Conservation (phyloP, 78 protist species). For the Chrysochromulina tobinii region DNA sequence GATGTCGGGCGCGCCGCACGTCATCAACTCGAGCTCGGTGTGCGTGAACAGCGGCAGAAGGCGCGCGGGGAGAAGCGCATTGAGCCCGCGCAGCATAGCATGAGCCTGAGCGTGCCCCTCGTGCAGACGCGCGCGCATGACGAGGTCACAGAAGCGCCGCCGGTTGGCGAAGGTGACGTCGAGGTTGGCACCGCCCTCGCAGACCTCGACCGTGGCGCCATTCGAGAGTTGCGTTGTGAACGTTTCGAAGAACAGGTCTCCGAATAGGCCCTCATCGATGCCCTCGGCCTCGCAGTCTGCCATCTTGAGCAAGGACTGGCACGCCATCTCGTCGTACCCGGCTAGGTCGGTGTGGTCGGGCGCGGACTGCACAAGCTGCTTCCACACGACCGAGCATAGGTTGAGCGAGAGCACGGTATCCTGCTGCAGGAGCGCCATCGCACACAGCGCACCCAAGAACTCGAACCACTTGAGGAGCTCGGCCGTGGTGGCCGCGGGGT, state of each 20-base stretch:
- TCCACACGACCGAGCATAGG: constrained; percentile 17
- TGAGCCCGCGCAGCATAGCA: constrained; percentile 29
- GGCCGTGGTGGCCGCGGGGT: constrained; percentile 34
- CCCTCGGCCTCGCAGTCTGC: background rate
- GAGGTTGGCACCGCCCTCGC: background rate
- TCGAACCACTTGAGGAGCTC: background rate
- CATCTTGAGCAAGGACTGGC: background rate
- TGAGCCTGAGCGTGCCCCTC: background rate
- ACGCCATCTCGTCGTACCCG: background rate
- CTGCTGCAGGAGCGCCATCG: background rate
- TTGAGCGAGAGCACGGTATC: background rate
- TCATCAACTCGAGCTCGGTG: constrained; percentile 43
- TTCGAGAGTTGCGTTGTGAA: background rate
- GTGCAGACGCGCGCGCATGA: background rate
- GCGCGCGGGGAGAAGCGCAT: background rate
- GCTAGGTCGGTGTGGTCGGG: background rate
- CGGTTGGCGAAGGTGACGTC: background rate
- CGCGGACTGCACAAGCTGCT: constrained; percentile 53
- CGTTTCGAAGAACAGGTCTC: background rate
- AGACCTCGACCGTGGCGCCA: background rate
- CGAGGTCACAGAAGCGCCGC: background rate
- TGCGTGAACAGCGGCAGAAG: constrained; percentile 34
- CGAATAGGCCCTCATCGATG: background rate
- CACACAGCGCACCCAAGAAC: background rate
- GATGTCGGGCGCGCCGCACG: constrained; percentile 22